Conservation (phyloP, 352 stramenopile species). For the Thalassiosira sp. region DNA sequence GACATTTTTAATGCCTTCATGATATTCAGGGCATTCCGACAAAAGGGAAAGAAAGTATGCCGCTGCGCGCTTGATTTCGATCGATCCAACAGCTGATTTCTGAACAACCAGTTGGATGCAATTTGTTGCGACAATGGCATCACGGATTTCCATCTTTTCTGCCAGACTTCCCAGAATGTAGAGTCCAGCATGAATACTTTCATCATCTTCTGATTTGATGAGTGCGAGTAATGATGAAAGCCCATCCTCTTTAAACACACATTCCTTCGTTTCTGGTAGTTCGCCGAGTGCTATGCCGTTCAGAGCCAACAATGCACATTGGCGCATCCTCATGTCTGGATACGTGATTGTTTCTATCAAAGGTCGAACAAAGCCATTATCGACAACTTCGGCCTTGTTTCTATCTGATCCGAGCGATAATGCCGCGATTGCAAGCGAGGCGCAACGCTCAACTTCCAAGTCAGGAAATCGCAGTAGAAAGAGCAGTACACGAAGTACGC, state of each 20-base stretch:
- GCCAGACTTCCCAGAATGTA: conserved; percentile 92
- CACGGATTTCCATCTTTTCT: conserved; percentile 90
- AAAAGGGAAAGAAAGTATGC: conserved; percentile 91
- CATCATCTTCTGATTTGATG: conserved; percentile 86
- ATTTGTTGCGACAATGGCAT: conserved; percentile 89
- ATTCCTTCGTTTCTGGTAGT: conserved; percentile 87
- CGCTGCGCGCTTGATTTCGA: conserved; percentile 90
- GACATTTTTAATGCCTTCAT: conserved; percentile 88
- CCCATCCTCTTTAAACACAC: conserved; percentile 88
- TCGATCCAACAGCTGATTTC: conserved; percentile 85
- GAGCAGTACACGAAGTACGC: conserved; percentile 89
- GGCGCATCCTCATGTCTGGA: conserved; percentile 91
- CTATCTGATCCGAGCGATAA: conserved; percentile 90
- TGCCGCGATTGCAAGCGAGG: conserved; percentile 89
- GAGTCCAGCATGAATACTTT: conserved; percentile 88
- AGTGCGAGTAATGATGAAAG: conserved; percentile 88
- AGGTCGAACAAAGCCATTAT: conserved; percentile 90
- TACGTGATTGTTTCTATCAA: conserved; percentile 92
- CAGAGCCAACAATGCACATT: conserved; percentile 90
- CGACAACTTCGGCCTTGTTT: conserved; percentile 90
- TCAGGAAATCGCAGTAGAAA: conserved; percentile 94
- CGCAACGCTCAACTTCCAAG: conserved; percentile 93
- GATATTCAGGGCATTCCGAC: conserved; percentile 90
- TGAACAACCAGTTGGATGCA: conserved; percentile 86
- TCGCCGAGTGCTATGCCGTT: conserved; percentile 90